A percentile compares a stretch with the other conserved stretches of the same genome.
Conservation (phyloP, 129 eudicot species). For the Tagetes erecta region DNA sequence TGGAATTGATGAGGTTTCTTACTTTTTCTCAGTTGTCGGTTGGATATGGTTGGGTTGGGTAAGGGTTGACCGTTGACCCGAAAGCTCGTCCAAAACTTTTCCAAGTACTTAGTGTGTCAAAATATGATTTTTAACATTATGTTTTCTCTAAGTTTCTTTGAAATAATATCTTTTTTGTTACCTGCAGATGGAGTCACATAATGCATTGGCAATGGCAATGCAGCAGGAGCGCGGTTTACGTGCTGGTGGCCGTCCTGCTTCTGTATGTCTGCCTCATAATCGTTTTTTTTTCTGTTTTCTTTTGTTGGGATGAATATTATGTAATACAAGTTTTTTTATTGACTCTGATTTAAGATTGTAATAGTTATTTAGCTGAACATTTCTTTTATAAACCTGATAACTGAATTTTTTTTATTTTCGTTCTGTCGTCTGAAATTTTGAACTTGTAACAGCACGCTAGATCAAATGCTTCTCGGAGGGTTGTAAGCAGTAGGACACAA, state of each 20-base stretch:
- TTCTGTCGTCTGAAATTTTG: slow-evolving; percentile 7
- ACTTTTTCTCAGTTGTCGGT: background rate
- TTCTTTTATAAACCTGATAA: background rate
- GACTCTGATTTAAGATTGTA: background rate
- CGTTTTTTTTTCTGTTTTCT: background rate
- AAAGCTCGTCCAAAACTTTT: background rate
- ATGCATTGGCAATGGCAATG: slow-evolving; percentile 46
- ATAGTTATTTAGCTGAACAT: background rate
- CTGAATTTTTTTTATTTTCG: background rate
- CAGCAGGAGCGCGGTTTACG: slow-evolving; percentile 50
- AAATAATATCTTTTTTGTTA: background rate
- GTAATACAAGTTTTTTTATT: background rate
- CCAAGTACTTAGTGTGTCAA: background rate
- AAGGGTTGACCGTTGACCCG: background rate
- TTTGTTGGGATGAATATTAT: background rate
- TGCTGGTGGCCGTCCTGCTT: slow-evolving; percentile 48
- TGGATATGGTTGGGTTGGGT: background rate
- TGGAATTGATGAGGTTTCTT: slow-evolving; percentile 54
- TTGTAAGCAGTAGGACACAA: slow-evolving; percentile 48
- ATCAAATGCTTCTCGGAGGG: slow-evolving; percentile 37
- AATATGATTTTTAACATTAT: slow-evolving; percentile 5
- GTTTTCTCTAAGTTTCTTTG: background rate
- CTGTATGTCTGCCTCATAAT: slow-evolving; percentile 42
- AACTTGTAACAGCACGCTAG: slow-evolving; percentile 37
- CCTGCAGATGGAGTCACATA: slow-evolving; percentile 48